Base-by-base conservation (phyloP, 352 stramenopile genomes). In the Globisporangium camurandrum region DNA sequence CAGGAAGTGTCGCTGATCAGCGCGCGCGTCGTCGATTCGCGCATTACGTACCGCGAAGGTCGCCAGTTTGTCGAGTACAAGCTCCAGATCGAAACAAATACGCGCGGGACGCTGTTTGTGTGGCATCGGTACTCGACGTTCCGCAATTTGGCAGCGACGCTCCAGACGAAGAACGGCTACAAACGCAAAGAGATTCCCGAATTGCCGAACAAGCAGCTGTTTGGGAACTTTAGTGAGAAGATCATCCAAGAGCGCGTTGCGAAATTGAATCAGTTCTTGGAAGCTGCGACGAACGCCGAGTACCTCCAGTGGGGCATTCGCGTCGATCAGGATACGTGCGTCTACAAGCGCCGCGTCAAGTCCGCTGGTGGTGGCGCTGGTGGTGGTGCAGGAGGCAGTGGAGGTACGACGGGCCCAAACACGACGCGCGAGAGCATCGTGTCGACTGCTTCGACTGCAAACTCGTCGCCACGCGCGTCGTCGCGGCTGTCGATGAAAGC, bases 111-210 rank as follows among this genome's bases (percentile, higher is more conserved):
- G 3, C 38, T 87, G 45, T 82, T 75, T 37, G 70, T 87, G 55
- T 87, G 75, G 75, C 75, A 87, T 51, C 75, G 75, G 14, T 87
- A 93, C 80, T 88, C 73, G 62, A 93, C 82, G 11, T 93, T 93
- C 65, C 62, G 80, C 34, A 91, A 91, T 49, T 54, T 93, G 40
- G 79, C 82, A 10, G 74, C 80, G 4, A 91, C 82, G 26, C 63
- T 93, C 2, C 86, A 88, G 51, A 74, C 80, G 26, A 89, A 90
- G 64, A 88, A 93, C 60, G 75, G 75, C 4, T 76, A 49, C 40
- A 86, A 59, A 9, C 75, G 87, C 31, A 70, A 86, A 57, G 65
- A 84, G 17, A 88, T 90, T 57, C 78, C 79, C 17, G 75, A 87
- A 59, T 46, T 87, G 51, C 75, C 73, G 26, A 85, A 84, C 64